Conservation (phyloP, 2,329 filamentous ascomycete species). For the Colletotrichum sp. region DNA sequence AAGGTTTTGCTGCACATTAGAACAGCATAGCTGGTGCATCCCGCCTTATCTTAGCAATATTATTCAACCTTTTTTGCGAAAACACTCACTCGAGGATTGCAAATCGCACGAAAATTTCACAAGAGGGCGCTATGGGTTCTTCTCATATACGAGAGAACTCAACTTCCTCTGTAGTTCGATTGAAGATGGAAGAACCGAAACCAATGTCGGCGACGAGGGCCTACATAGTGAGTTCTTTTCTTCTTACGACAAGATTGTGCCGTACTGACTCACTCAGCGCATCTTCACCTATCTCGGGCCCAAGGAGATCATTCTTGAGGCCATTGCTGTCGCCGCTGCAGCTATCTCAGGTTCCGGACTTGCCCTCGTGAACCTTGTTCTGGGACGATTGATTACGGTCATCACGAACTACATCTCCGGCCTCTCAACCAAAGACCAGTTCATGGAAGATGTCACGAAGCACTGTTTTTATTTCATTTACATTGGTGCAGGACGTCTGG, state of each 20-base stretch:
- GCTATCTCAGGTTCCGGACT: constrained; percentile 38
- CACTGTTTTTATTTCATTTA: background rate
- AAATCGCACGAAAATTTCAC: background rate
- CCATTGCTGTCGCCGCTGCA: constrained; percentile 27
- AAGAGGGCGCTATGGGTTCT: background rate
- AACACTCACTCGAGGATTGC: background rate
- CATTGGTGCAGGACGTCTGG: background rate
- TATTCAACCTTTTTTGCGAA: fast-evolving
- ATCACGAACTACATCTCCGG: constrained; percentile 33
- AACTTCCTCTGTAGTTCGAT: background rate
- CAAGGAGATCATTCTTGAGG: background rate
- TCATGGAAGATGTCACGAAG: constrained; percentile 13
- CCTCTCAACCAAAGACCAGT: constrained; percentile 23
- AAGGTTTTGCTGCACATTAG: background rate
- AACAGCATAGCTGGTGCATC: background rate
- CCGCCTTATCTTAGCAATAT: background rate
- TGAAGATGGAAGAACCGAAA: background rate
- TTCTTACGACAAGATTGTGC: background rate
- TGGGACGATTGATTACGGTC: constrained; percentile 36
- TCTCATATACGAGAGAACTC: background rate
- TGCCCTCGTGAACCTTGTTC: constrained; percentile 38
- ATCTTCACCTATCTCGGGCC: background rate
- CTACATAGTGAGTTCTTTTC: background rate
- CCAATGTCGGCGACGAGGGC: background rate
- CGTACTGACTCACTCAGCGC: background rate